These are phyloP conservation scores for Phytophthora litchii DNA, from an alignment of 352 stramenopile species.

Conservation along the genomic window DNA sequence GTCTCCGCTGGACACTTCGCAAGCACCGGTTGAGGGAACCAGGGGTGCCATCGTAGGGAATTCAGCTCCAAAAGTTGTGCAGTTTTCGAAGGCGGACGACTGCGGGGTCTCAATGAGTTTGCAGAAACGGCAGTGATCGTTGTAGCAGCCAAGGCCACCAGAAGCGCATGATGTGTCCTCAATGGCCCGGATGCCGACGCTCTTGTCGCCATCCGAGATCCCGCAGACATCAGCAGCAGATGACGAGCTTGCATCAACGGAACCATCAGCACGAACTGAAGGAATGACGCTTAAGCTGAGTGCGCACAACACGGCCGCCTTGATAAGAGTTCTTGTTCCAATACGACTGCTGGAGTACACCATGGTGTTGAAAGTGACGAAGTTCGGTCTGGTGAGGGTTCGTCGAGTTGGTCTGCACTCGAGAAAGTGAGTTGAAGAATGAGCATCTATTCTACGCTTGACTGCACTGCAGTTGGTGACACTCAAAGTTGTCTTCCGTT, in stretches of 20 bases:
- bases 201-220: constrained; percentile 41
- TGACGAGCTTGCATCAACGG: constrained; percentile 14
- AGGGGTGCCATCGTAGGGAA: constrained; percentile 32
- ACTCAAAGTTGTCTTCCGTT: constrained; percentile 22
- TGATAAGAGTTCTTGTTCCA: constrained; percentile 25
- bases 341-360: constrained; percentile 30
- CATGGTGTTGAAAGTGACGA: constrained; percentile 23
- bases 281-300: constrained; percentile 24
- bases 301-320: constrained; percentile 34
- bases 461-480: constrained; percentile 1
- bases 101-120: constrained; percentile 39
- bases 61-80: constrained; percentile 23
- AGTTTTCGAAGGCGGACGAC: constrained; percentile 41
- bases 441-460: constrained; percentile 8
- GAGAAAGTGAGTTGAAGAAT: constrained; percentile 32
- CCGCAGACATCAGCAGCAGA: constrained; percentile 17
- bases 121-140: constrained; percentile 45
- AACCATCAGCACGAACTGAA: constrained; percentile 8
- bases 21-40: constrained; percentile 12
- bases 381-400: constrained; percentile 5
- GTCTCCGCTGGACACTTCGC: constrained; percentile 30
- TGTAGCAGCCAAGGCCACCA: constrained; percentile 51
- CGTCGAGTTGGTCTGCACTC: constrained; percentile 22
- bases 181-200: constrained; percentile 38
- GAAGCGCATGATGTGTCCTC: constrained; percentile 31